Base-by-base conservation (phyloP, 2,329 filamentous ascomycete species). In the Colletotrichum sp. region DNA sequence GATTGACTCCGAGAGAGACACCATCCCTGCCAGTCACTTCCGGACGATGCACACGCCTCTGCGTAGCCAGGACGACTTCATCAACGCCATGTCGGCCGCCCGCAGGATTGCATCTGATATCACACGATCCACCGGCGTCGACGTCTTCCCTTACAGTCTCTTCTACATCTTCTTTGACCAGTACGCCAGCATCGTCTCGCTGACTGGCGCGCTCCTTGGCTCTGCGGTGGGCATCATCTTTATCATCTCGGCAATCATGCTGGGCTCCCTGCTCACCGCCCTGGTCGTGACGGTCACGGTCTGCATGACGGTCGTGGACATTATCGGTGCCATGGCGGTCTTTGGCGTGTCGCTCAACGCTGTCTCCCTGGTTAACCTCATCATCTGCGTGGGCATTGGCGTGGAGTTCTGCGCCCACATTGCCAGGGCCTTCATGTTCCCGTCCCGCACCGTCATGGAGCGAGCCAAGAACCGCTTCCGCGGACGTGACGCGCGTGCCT, bases 81-180 rank as follows among this genome's bases (percentile, higher is more conserved):
- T 99, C 85, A 90, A 92, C 32, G 95, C 97, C 0, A 98, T 98
- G 83, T 92, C 94, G 7, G 92, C 96, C 2, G 97, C 97, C 5
- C 94, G 96, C 22, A 94, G 97, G 76, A 98, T 99, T 77, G 93
- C 96, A 0, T 87, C 92, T 15, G 93, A 94, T 32, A 93, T 99
- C 68, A 93, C 90, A 16, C 85, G 90, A 69, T 89, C 90, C 68
- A 96, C 96, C 6, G 91, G 93, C 7, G 92, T 95, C 27, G 93
- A 97, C 28, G 93, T 99, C 5, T 99, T 99, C 89, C 95, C 97
- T 0, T 99, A 99, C 87, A 98, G 95, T 79, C 93, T 98, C 76
- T 98, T 98, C 84, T 99, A 99, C 87, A 96, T 99, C 83, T 99
- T 98, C 90, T 99, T 99, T 83, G 97, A 99, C 83, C 97, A 98